Evolutionary conservation across 768 basidiomycete genomes (phyloP).

Genomic region (Gautieria morchelliformis): DNA sequence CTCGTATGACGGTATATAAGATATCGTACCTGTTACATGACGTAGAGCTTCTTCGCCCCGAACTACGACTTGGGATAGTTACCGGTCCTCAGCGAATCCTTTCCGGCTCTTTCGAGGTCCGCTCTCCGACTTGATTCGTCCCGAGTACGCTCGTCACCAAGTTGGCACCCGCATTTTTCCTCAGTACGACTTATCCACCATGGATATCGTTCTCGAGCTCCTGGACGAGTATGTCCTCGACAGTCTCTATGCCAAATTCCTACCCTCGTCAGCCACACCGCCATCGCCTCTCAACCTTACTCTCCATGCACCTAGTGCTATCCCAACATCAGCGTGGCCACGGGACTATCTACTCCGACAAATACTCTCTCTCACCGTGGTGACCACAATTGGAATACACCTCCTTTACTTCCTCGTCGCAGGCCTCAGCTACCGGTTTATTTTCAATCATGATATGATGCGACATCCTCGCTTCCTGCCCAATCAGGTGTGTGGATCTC

Average conservation of each 20-base stretch:
- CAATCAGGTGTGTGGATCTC: slow-evolving; percentile 49
- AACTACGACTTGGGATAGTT: no score
- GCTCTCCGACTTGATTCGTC: no score
- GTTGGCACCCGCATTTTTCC: no score
- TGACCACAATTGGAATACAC: slow-evolving; percentile 78
- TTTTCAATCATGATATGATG: slow-evolving; percentile 97
- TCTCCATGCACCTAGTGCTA: slow-evolving; percentile 14
- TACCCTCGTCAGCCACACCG: slow-evolving; percentile 35
- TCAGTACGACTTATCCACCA: slow-evolving; percentile 19
- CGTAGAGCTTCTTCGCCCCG: no score
- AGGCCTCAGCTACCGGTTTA: slow-evolving; percentile 66
- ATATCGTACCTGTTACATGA: no score
- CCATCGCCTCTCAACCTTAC: slow-evolving; percentile 20
- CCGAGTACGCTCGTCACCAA: no score
- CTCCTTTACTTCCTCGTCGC: slow-evolving; percentile 86
- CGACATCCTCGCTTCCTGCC: slow-evolving; percentile 88
- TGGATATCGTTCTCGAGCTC: slow-evolving; percentile 77
- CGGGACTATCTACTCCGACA: slow-evolving; percentile 78
- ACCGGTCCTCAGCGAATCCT: no score
- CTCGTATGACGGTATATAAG: no score
- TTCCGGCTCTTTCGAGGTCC: no score
- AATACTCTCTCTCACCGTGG: slow-evolving; percentile 51
- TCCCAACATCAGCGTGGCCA: slow-evolving; percentile 65
- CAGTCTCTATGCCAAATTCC: slow-evolving; percentile 61
- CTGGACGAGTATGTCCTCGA: slow-evolving; percentile 72